Base-by-base conservation (phyloP, 2,329 filamentous ascomycete genomes). In the Daldinia eschscholtzii region DNA sequence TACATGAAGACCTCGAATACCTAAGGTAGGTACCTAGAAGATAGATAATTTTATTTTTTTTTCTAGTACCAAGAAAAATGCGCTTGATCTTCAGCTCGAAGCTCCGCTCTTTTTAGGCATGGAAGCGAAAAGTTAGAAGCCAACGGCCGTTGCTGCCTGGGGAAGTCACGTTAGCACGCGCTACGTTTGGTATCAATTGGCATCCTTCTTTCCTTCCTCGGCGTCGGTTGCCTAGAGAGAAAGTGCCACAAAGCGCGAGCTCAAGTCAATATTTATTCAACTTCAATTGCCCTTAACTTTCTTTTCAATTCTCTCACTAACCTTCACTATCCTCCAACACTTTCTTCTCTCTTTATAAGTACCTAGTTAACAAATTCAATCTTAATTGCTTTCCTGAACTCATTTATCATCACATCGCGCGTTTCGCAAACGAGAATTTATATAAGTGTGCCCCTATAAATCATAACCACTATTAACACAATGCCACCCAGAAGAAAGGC, bases 401-500 rank as follows among this genome's bases (percentile, higher is more conserved):
- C 13, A 52, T 26, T 28, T 15, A 48, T 48, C 15, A 28, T 48
- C 23, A 10, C 23, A 28, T n/a, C 23, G 5, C 2, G 20, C 13
- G 23, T 48, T 48, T 48, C 12, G 10, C 20, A 6, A 48, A 26
- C 44, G 2, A 52, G 7, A 52, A 33, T 13, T 35, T 33, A 30
- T 33, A 30, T 4, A 18, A 33, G 26, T n/a, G 26, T 33, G n/a
- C 13, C 46, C 28, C 7, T 52, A 52, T 52, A 30, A 30, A 33
- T 4, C 7, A 37, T 37, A 37, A 3, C 12, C 7, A 33, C 33
- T 9, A 35, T 48, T 48, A 15, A 26, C 13, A 55, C 42, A 50
- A 77, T 76, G 75, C 60, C 74, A 12, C 71, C 73, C 23, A 70
- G 65, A 65, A 73, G 56, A 58, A 74, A 65, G 20, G 65, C 66